These are phyloP conservation scores for Trichoderma parareesei DNA, from an alignment of 495 filamentous ascomycete genomes.

Conservation along the genomic window DNA sequence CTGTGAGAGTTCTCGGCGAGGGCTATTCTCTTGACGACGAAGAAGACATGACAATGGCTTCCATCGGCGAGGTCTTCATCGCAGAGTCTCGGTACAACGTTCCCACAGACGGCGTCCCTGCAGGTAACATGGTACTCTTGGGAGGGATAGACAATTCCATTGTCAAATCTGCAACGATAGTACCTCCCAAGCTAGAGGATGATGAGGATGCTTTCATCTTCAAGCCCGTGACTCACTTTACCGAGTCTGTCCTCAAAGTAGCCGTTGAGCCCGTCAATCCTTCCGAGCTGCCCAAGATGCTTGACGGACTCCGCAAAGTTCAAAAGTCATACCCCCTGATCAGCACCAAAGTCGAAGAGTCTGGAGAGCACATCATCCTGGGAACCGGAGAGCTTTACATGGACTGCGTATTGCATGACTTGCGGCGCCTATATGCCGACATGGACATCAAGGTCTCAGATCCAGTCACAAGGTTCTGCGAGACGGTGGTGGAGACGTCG, in stretches of 20 bases:
- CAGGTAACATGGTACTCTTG: conserved; percentile 89
- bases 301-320: conserved; percentile 90
- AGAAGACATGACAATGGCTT: conserved; percentile 93
- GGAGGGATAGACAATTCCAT: conserved; percentile 96
- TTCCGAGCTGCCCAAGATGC: conserved; percentile 97
- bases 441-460: conserved; percentile 99
- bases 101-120: conserved; percentile 81
- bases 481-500: conserved; percentile 95
- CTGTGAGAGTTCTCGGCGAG: conserved; percentile 89
- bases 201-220: conserved; percentile 93
- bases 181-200: conserved; percentile 71
- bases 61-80: conserved; percentile 82
- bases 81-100: conserved; percentile 93
- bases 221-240: conserved; percentile 87
- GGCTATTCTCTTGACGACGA: conserved; percentile 96
- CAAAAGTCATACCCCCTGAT: conserved; percentile 96
- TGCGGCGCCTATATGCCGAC: conserved; percentile 88
- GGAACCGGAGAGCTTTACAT: conserved; percentile 97
- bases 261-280: conserved; percentile 98
- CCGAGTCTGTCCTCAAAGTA: conserved; percentile 95
- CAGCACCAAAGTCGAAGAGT: conserved; percentile 95
- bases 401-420: conserved; percentile 96
- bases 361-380: conserved; percentile 91
- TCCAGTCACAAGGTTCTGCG: conserved; percentile 93
- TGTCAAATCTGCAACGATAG: conserved; percentile 92